Base-by-base conservation (phyloP, 2,329 filamentous ascomycete species). In the Fusarium pseudograminearum region DNA sequence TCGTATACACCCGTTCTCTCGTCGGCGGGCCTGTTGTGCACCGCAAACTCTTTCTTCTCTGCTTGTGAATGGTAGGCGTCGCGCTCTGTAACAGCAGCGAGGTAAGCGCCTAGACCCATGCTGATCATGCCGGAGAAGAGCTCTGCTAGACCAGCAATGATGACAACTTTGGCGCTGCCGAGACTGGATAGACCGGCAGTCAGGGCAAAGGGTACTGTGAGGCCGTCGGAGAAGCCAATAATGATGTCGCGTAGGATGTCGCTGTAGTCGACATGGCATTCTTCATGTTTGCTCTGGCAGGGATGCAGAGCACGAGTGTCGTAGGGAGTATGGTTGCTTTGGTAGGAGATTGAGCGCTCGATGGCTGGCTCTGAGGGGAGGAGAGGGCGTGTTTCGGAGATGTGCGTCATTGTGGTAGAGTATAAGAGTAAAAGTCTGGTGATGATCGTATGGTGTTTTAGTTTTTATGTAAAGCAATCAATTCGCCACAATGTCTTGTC, bases 131-230 rank as follows among this genome's bases (percentile, higher is more conserved):
- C 91, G 1, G 90, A 90, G 76, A 92, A 91, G 50, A 94, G 84
- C 81, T 94, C 91, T 7, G 91, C 91, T 31, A 93, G 82, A 9
- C 91, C 91, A 53, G 90, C 91, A 68, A 91, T 88, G 61, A 95
- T 87, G 69, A 91, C 89, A 6, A 91, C 85, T 50, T 84, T 86
- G 33, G 88, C 89, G 76, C 87, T 84, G n/a, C 89, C 89, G 46
- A 91, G 81, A 52, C 85, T 85, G 4, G 88, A 90, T 3, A 94
- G 83, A 16, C 92, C 92, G 1, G 92, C 92, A 0, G 91, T 93
- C 38, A 94, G 83, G 18, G 92, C 92, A 72, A 94, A 94, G 0
- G 92, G 92, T 0, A 94, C 92, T 0, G 92, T 94, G 71, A 94
- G 84, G 18, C 92, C 92, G 75, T 94, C 92, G 1, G 91, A 90